Evolutionary conservation across 192 early-diverging fungal species (phyloP).

Genomic region (Coemansia sp.): DNA sequence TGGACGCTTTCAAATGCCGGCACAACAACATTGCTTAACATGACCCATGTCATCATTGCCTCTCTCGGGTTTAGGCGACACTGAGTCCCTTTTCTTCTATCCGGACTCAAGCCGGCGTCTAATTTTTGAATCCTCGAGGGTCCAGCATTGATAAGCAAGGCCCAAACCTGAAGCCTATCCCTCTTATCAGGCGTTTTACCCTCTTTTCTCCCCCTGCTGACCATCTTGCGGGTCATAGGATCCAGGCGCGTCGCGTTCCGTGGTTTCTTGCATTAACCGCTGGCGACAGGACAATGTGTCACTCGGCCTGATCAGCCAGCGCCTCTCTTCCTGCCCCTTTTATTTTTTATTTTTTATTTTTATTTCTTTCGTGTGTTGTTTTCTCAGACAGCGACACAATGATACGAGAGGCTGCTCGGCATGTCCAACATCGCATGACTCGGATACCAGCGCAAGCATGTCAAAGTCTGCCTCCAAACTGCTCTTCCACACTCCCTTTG

Average conservation of each 20-base stretch:
- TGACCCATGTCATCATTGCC: background rate
- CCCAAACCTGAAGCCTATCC: background rate
- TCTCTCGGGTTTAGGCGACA: background rate
- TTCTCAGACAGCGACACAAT: background rate
- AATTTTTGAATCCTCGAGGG: background rate
- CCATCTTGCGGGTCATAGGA: background rate
- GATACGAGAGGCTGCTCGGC: background rate
- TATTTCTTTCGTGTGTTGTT: background rate
- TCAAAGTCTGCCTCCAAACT: background rate
- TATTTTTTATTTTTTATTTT: background rate
- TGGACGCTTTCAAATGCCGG: background rate
- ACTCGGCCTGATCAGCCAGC: conserved; percentile 1
- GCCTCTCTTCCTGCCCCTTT: background rate
- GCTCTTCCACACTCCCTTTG: background rate
- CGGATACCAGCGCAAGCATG: background rate
- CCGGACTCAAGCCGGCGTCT: background rate
- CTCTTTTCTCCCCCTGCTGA: background rate
- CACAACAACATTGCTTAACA: background rate
- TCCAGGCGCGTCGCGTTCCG: conserved; percentile 3
- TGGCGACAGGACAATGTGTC: background rate
- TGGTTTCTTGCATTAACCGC: conserved; percentile 5
- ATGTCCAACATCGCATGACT: background rate
- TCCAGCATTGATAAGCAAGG: background rate
- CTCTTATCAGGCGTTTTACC: background rate
- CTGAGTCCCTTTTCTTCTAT: background rate